Conservation (phyloP, 2,329 filamentous ascomycete genomes). For the Neonectria sp. region DNA sequence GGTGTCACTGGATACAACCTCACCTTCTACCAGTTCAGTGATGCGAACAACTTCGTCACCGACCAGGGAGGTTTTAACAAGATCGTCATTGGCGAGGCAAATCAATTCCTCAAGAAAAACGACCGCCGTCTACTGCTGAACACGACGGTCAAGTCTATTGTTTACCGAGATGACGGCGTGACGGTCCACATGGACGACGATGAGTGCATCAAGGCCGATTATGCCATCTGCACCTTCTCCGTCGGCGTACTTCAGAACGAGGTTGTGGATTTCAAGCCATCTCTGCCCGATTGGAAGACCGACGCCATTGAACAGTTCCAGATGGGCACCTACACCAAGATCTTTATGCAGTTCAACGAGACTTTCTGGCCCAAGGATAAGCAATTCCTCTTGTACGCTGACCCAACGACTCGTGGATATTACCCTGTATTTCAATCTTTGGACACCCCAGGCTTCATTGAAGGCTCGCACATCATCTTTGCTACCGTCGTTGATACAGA, state of each 20-base stretch:
- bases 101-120: constrained; percentile 68
- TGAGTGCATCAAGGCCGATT: constrained; percentile 70
- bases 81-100: constrained; percentile 70
- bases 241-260: constrained; percentile 77
- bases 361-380: constrained; percentile 73
- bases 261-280: constrained; percentile 70
- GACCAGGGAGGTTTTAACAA: constrained; percentile 74
- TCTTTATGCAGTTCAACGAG: constrained; percentile 78
- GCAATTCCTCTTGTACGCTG: constrained; percentile 63
- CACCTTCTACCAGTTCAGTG: constrained; percentile 73
- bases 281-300: constrained; percentile 75
- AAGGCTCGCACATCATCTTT: constrained; percentile 76
- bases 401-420: constrained; percentile 58
- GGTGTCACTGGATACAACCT: constrained; percentile 71
- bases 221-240: constrained; percentile 78
- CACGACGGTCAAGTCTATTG: constrained; percentile 69
- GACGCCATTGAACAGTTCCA: constrained; percentile 74
- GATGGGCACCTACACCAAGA: constrained; percentile 82
- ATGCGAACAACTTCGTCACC: constrained; percentile 73
- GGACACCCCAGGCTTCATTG: constrained; percentile 69
- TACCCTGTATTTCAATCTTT: constrained; percentile 76
- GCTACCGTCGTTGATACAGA: constrained; percentile 72
- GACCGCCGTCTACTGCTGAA: constrained; percentile 72
- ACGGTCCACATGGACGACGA: constrained; percentile 68
- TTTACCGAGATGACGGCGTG: constrained; percentile 67